These are phyloP conservation scores for Lactarius hatsudake DNA, from an alignment of 768 basidiomycete species.

Conservation along the genomic window DNA sequence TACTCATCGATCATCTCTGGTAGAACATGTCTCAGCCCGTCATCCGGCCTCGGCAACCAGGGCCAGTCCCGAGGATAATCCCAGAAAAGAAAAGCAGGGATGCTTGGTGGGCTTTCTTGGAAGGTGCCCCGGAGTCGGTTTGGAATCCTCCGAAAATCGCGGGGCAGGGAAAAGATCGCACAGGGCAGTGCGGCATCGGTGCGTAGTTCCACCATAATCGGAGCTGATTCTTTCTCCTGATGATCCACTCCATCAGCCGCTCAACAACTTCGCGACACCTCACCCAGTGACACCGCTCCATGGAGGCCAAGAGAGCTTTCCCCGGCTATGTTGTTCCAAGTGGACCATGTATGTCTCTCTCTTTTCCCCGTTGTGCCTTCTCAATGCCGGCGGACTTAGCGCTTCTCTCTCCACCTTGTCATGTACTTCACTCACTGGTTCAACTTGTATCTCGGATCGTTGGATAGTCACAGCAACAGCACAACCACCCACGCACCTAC, in stretches of 20 bases:
- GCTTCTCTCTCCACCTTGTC: constrained; percentile 67
- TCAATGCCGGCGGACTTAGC: constrained; percentile 39
- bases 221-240: constrained; percentile 1
- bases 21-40: constrained; percentile 71
- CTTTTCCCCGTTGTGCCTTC: constrained; percentile 17
- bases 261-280: neutral
- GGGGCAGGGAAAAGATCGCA: constrained; percentile 31
- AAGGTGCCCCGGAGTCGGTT: constrained; percentile 62
- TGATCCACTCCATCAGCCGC: neutral
- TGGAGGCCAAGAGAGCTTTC: constrained; percentile 46
- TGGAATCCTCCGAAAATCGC: constrained; percentile 57
- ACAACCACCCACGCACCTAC: constrained; percentile 39
- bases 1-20: constrained; percentile 4
- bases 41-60: constrained; percentile 42
- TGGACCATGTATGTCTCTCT: constrained; percentile 59
- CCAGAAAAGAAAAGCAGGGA: constrained; percentile 74
- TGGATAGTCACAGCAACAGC: constrained; percentile 27
- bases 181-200: constrained; percentile 3
- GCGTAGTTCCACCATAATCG: constrained; percentile 20
- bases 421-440: constrained; percentile 88
- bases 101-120: constrained; percentile 76
- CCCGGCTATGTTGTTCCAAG: constrained; percentile 50
- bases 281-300: neutral
- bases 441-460: constrained; percentile 50
- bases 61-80: constrained; percentile 40